Evolutionary conservation across 2,329 filamentous ascomycete genomes (phyloP), one percentile per base, ranked within the genome.

Genomic region (Aspergillus pseudoviridinutans): DNA sequence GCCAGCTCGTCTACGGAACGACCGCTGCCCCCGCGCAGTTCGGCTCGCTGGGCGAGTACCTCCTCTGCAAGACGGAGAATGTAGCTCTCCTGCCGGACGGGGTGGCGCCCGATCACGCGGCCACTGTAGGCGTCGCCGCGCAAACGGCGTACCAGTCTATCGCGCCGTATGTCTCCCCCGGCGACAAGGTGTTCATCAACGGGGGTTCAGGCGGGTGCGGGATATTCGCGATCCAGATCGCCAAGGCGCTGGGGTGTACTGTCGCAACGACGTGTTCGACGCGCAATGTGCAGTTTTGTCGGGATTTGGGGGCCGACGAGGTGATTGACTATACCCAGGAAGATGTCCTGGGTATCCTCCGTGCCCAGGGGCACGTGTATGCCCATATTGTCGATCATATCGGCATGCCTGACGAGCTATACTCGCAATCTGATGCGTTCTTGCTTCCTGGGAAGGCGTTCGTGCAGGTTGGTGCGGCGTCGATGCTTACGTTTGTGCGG

Each of bases 181-280:
- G 84, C n/a, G 78, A 82, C 53, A 81, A 78, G 63, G 77, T 89
- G 7, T 84, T 88, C 64, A 81, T 88, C 68, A 88, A 88, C 61
- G 86, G 85, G 12, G 85, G 85, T 0, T 84, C 80, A 5, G 87
- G 87, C 9, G 86, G 86, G 0, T 81, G 78, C 0, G 87, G 87
- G 0, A 78, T 80, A 0, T 87, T 80, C 57, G 81, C 78, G 0
- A 83, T 89, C 54, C 86, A 89, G 66, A 80, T 88, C 49, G 86
- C 85, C 8, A 88, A 87, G 67, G 74, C 76, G 0, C 65, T 84
- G 3, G 85, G 85, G 0, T 86, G 82, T 62, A 74, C 81, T 59
- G 86, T 89, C 32, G 83, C 81, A 1, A 77, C 78, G 2, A 80
- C 79, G 4, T 89, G 86, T 65, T 88, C 85, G 9, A 77, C 74